These are phyloP conservation scores for Puya raimondii DNA, from an alignment of 176 grass and related monocot species.

Conservation along the genomic window DNA sequence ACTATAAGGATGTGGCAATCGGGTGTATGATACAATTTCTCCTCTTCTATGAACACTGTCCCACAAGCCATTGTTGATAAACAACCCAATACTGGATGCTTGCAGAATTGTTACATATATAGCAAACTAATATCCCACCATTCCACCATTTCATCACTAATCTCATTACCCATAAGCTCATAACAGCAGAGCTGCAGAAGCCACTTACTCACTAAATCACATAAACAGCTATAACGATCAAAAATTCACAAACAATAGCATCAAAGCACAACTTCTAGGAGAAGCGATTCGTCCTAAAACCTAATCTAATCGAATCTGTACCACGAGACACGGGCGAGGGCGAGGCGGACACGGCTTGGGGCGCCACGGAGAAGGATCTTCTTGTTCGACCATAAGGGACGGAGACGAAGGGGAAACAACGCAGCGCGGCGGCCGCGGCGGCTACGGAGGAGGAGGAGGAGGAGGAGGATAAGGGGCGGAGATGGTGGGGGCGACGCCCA, in stretches of 20 bases:
- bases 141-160: no score
- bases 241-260: not conserved
- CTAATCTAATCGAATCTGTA: constrained; percentile 8
- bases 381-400: constrained; percentile 14
- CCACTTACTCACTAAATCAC: no score
- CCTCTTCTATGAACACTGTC: no score
- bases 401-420: constrained; percentile 23
- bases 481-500: constrained; percentile 1
- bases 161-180: no score
- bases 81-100: no score
- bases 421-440: constrained; percentile 23
- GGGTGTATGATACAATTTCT: no score
- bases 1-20: no score
- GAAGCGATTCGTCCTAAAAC: not conserved
- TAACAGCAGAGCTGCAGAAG: no score
- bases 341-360: constrained; percentile 69
- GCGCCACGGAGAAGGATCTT: constrained; percentile 27
- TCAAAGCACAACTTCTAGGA: not conserved
- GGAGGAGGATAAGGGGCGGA: constrained; percentile 22
- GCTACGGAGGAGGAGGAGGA: constrained; percentile 20
- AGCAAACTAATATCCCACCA: no score
- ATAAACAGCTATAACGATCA: no score
- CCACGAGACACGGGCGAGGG: constrained; percentile 56
- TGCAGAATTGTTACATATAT: no score
- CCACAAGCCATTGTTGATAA: no score